phyloP scores from a whole-genome alignment of 139 green algal species.

The Deuterostichococcus epilithicus region DNA sequence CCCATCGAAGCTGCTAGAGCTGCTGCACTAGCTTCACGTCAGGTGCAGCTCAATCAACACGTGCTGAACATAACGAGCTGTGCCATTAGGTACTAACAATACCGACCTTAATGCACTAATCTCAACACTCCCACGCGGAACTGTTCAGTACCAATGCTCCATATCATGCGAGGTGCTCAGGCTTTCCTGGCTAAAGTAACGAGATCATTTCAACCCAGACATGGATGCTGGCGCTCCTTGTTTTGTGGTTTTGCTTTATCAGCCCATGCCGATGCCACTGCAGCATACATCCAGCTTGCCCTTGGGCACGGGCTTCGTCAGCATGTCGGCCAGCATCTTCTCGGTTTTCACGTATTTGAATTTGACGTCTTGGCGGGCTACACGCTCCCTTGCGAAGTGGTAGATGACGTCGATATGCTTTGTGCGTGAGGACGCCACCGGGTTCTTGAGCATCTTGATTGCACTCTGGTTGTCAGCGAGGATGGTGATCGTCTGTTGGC shows the following conservation, averaged over 20 bases:
- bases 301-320: constrained; percentile 28
- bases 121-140: too few species aligned
- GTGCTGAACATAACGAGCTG: too few species aligned
- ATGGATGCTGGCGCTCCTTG: neutral
- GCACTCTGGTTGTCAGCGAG: constrained; percentile 38
- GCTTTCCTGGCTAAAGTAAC: too few species aligned
- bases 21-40: too few species aligned
- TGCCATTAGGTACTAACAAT: too few species aligned
- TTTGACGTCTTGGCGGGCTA: constrained; percentile 10
- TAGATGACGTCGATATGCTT: constrained; percentile 46
- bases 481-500: neutral
- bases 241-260: neutral
- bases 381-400: constrained; percentile 31
- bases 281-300: constrained; percentile 14
- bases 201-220: too few species aligned
- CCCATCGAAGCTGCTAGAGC: too few species aligned
- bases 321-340: constrained; percentile 21
- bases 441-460: constrained; percentile 26
- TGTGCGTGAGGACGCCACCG: constrained; percentile 7
- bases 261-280: constrained; percentile 9
- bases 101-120: too few species aligned
- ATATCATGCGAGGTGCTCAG: too few species aligned
- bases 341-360: constrained; percentile 19
- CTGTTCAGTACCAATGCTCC: too few species aligned
- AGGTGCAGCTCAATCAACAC: too few species aligned